Evolutionary conservation across 306 rosid species (phyloP).

Genomic region (Cicer yamashitae): DNA sequence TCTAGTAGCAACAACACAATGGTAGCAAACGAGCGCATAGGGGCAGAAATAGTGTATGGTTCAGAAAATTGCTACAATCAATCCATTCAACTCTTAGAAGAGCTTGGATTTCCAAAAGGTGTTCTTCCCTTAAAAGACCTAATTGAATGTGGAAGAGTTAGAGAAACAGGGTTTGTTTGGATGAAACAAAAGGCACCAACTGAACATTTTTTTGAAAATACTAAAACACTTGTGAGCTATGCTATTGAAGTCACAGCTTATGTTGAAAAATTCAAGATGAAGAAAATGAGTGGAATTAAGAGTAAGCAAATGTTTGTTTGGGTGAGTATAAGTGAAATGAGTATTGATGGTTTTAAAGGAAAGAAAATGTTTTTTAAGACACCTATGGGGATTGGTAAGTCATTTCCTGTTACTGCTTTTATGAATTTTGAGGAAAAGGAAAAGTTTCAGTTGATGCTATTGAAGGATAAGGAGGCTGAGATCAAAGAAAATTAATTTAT

Average conservation of each 20-base stretch:
- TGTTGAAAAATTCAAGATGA: constrained; percentile 76
- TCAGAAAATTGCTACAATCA: constrained; percentile 56
- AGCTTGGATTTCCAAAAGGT: constrained; percentile 75
- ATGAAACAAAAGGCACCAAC: constrained; percentile 71
- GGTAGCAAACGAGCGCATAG: constrained; percentile 54
- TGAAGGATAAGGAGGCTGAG: constrained; percentile 29
- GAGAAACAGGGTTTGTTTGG: constrained; percentile 87
- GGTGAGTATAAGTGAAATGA: constrained; percentile 78
- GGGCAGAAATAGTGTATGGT: constrained; percentile 74
- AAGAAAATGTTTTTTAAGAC: constrained; percentile 66
- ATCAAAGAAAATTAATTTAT: constrained; percentile 21
- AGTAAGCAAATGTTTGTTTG: constrained; percentile 74
- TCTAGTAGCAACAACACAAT: constrained; percentile 7
- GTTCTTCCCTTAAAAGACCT: constrained; percentile 72
- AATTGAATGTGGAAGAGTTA: constrained; percentile 73
- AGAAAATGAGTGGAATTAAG: constrained; percentile 82
- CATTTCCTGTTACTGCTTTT: constrained; percentile 65
- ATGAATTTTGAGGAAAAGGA: constrained; percentile 66
- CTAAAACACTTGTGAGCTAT: constrained; percentile 64
- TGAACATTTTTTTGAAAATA: constrained; percentile 63
- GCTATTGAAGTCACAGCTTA: constrained; percentile 71
- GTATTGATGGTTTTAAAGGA: constrained; percentile 50
- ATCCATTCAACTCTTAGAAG: constrained; percentile 61
- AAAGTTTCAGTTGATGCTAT: constrained; percentile 17
- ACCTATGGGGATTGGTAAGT: constrained; percentile 71